Evolutionary conservation across 371 early-diverging fungal genomes (phyloP).

Genomic region (Fennellomyces sp.): DNA sequence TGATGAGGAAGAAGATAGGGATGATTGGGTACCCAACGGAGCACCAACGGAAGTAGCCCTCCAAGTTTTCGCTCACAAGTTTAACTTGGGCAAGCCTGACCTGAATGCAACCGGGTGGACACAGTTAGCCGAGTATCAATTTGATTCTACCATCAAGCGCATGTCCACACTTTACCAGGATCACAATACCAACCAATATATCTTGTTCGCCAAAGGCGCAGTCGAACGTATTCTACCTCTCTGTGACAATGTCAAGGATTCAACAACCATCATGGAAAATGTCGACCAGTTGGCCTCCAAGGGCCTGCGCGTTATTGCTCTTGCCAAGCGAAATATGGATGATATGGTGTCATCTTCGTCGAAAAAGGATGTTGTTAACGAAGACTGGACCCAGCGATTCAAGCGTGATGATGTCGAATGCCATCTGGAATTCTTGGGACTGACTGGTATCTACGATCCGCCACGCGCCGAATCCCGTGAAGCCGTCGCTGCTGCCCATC

Average conservation of each 20-base stretch:
- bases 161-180: conserved; percentile 56
- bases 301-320: conserved; percentile 56
- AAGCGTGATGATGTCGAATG: conserved; percentile 61
- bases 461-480: conserved; percentile 72
- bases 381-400: conserved; percentile 28
- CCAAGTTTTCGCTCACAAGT: conserved; percentile 72
- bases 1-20: conserved; percentile 32
- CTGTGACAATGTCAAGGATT: conserved; percentile 22
- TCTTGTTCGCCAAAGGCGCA: conserved; percentile 70
- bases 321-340: conserved; percentile 50
- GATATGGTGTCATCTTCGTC: conserved; percentile 35
- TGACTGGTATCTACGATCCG: conserved; percentile 93
- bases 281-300: conserved; percentile 31
- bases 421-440: conserved; percentile 78
- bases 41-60: conserved; percentile 57
- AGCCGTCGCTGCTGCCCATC: conserved; percentile 82
- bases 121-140: conserved; percentile 70
- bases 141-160: conserved; percentile 79
- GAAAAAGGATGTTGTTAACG: conserved; percentile 1
- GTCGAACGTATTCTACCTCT: conserved; percentile 43
- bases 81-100: conserved; percentile 59
- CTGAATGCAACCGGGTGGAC: conserved; percentile 52
- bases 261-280: conserved; percentile 7
- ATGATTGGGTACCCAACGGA: conserved; percentile 24
- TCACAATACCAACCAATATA: conserved; percentile 36